A percentile compares a stretch with the other conserved stretches of the same genome.
Conservation (phyloP, 225 moss, liverwort and hornwort genomes). For the Climacium dendroides region DNA sequence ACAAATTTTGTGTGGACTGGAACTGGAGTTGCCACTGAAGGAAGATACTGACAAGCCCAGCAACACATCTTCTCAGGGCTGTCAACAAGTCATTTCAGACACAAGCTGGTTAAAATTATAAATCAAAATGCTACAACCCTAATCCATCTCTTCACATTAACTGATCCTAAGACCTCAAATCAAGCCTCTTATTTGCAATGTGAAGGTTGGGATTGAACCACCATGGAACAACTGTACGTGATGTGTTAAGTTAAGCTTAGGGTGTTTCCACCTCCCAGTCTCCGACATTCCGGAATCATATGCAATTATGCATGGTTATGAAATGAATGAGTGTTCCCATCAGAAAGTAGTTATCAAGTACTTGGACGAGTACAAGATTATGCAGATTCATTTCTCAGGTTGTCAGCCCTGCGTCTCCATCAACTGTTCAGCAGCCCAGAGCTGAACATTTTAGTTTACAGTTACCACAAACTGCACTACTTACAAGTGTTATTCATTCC, state of each 20-base stretch:
- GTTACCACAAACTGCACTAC: not conserved
- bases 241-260: too few relatives aligned
- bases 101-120: not conserved
- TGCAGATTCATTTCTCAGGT: not conserved
- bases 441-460: not conserved
- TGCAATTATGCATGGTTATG: not conserved
- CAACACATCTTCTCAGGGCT: not conserved
- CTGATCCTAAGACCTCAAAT: too few relatives aligned
- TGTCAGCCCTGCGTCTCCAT: not conserved
- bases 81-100: not conserved
- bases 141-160: not conserved
- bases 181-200: not conserved
- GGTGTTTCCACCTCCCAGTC: not conserved
- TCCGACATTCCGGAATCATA: not conserved
- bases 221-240: rapidly evolving
- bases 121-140: not conserved
- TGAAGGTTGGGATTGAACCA: not conserved
- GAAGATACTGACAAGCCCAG: not conserved
- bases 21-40: not conserved
- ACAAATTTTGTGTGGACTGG: not conserved
- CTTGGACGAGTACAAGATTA: not conserved
- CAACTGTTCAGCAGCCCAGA: not conserved
- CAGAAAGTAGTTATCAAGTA: not conserved
- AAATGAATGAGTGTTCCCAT: not conserved
- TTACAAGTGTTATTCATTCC: too few relatives aligned